phyloP scores from a whole-genome alignment of 495 filamentous ascomycete species.

The Durotheca rogersii region DNA sequence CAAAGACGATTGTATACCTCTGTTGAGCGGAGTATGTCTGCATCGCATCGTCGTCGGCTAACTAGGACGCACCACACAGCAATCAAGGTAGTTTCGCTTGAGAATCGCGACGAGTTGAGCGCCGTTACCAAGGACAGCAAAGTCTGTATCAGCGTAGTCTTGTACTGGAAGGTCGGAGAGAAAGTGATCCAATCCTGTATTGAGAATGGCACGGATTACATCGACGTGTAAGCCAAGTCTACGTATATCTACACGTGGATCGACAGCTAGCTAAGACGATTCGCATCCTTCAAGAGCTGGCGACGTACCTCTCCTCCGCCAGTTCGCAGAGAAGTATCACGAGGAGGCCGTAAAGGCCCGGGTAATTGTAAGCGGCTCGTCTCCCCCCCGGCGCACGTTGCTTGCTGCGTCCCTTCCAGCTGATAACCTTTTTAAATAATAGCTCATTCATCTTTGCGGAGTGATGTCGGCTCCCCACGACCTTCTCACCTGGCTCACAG shows the following conservation, averaged over 20 bases:
- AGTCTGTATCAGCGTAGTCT: constrained; percentile 71
- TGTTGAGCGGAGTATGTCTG: too few species aligned
- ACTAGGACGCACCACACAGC: constrained; percentile 2
- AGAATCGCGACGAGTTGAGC: constrained; percentile 58
- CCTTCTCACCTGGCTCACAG: constrained; percentile 63
- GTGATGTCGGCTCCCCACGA: constrained; percentile 73
- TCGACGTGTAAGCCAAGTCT: constrained; percentile 56
- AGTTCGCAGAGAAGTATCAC: constrained; percentile 72
- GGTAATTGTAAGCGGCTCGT: constrained; percentile 66
- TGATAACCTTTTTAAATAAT: constrained; percentile 15
- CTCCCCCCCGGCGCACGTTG: too few species aligned
- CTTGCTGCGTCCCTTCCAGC: too few species aligned
- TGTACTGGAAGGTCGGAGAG: constrained; percentile 68
- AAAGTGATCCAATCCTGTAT: constrained; percentile 76
- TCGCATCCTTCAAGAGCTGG: constrained; percentile 57
- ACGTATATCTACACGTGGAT: background rate
- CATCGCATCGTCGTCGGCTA: too few species aligned
- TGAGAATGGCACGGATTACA: constrained; percentile 73
- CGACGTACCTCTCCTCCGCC: constrained; percentile 68
- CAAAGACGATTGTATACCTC: too few species aligned
- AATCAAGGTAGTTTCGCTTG: constrained; percentile 18
- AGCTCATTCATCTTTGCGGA: constrained; percentile 52
- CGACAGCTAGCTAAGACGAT: background rate
- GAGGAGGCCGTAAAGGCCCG: constrained; percentile 66
- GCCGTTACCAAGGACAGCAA: constrained; percentile 62